phyloP scores from a whole-genome alignment of 441 rosid species.

The Erysimum pusillum region DNA sequence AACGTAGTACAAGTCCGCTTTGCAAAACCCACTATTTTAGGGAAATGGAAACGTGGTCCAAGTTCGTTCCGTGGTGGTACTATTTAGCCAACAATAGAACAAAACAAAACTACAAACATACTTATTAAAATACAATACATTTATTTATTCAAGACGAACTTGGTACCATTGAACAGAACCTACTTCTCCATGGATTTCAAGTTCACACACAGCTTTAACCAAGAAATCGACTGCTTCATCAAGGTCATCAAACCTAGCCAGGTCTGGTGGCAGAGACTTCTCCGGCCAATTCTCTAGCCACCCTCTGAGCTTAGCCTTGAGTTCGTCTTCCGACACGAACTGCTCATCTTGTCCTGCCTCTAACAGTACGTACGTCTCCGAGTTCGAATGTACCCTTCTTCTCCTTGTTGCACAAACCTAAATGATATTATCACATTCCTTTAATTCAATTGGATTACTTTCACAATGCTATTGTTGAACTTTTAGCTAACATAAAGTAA shows the following conservation, averaged over 20 bases:
- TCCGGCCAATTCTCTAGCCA: conserved; percentile 81
- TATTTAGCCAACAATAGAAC: too few relatives aligned
- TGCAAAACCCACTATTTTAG: too few relatives aligned
- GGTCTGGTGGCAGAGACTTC: conserved; percentile 70
- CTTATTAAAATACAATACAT: background rate
- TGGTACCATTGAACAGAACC: conserved; percentile 90
- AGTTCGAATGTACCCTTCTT: conserved; percentile 60
- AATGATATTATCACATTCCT: background rate
- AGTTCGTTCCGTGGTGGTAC: background rate
- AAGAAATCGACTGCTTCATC: conserved; percentile 81
- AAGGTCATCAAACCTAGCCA: conserved; percentile 64
- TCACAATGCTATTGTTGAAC: background rate
- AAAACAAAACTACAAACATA: too few relatives aligned
- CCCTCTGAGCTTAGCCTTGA: conserved; percentile 62
- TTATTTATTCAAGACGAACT: conserved; percentile 71
- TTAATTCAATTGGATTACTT: too few relatives aligned
- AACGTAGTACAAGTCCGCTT: too few relatives aligned
- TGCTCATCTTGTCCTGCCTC: conserved; percentile 84
- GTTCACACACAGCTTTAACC: conserved; percentile 76
- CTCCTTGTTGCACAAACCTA: conserved; percentile 65
- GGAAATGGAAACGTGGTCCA: too few relatives aligned
- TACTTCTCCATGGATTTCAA: conserved; percentile 79
- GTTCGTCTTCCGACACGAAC: conserved; percentile 79
- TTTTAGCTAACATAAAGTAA: background rate
- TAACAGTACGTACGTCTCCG: conserved; percentile 73